A percentile compares a stretch with the other conserved stretches of the same genome.
Evolutionary conservation across 1,284 basidiomycete species (phyloP).

Genomic region (Cryptococcus jaspeensis): DNA sequence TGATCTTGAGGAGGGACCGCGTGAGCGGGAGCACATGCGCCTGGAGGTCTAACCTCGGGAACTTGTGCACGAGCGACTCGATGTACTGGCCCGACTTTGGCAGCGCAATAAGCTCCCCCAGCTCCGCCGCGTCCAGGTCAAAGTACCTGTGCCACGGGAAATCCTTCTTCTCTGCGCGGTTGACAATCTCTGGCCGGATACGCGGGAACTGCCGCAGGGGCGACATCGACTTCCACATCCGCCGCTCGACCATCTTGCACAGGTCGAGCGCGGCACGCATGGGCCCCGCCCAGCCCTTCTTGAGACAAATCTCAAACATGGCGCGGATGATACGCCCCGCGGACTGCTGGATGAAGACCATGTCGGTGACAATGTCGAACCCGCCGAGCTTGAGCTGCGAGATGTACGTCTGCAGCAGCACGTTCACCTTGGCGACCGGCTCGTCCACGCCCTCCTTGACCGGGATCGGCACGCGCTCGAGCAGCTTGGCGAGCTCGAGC

Average conservation of each 20-base stretch:
- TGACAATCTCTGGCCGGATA: slow-evolving; percentile 67
- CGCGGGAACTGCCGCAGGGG: slow-evolving; percentile 89
- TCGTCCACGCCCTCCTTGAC: slow-evolving; percentile 97
- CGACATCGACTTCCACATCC: slow-evolving; percentile 98
- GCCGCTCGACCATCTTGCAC: slow-evolving; percentile 94
- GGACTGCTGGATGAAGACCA: slow-evolving; percentile 94
- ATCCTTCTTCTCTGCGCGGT: slow-evolving; percentile 95
- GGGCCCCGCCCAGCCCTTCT: slow-evolving; percentile 95
- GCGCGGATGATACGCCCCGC: slow-evolving; percentile 92
- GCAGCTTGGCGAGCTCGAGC: slow-evolving; percentile 83
- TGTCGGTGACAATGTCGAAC: slow-evolving; percentile 96
- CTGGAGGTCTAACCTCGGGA: slow-evolving; percentile 90
- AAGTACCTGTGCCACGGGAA: slow-evolving; percentile 98
- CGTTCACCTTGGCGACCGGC: slow-evolving; percentile 95
- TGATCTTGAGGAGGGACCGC: slow-evolving; percentile 79
- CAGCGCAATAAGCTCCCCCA: slow-evolving; percentile 91
- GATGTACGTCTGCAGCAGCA: slow-evolving; percentile 91
- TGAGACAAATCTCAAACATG: slow-evolving; percentile 97
- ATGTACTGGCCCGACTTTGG: slow-evolving; percentile 88
- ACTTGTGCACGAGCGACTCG: slow-evolving; percentile 91
- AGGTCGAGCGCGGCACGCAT: slow-evolving; percentile 87
- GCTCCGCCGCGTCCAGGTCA: slow-evolving; percentile 80
- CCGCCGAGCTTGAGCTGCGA: slow-evolving; percentile 92
- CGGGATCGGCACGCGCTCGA: slow-evolving; percentile 95
- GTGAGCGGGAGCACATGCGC: slow-evolving; percentile 94